phyloP scores from a whole-genome alignment of 306 rosid species.

The Dicorynia guianensis region DNA sequence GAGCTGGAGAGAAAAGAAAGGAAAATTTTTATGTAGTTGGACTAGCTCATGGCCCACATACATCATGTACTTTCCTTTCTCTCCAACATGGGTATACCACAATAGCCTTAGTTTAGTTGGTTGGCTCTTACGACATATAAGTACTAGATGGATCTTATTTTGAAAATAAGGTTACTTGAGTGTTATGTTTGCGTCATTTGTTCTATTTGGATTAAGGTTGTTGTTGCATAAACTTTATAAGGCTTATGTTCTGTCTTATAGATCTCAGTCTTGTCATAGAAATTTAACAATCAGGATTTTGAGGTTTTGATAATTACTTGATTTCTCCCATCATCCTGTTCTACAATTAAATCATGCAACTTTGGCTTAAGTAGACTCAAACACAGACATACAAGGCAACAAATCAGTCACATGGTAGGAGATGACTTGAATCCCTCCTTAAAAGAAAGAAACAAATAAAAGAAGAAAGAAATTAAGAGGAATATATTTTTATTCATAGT shows the following conservation, averaged over 20 bases:
- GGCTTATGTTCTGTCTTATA: neutral
- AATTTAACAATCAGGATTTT: conserved; percentile 28
- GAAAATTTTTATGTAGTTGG: neutral
- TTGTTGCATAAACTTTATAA: neutral
- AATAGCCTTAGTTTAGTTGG: neutral
- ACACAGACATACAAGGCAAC: neutral
- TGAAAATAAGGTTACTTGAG: neutral
- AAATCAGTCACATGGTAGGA: neutral
- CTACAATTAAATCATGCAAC: neutral
- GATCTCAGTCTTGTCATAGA: conserved; percentile 13
- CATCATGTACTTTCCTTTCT: too few species aligned
- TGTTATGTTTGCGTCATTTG: neutral
- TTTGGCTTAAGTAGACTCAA: neutral
- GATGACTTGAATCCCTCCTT: neutral
- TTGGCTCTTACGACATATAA: neutral
- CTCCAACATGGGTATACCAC: too few species aligned
- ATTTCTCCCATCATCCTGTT: neutral
- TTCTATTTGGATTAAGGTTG: neutral
- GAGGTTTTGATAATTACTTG: neutral
- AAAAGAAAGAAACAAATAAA: conserved; percentile 28
- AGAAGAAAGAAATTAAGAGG: conserved; percentile 7
- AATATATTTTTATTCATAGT: conserved; percentile 40
- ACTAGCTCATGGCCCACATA: too few species aligned
- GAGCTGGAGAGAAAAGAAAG: neutral
- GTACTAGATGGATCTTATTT: neutral